Evolutionary conservation across 805 yeast genomes (phyloP), one percentile per base, ranked within the genome.

Genomic region (Pichia deserticola): DNA sequence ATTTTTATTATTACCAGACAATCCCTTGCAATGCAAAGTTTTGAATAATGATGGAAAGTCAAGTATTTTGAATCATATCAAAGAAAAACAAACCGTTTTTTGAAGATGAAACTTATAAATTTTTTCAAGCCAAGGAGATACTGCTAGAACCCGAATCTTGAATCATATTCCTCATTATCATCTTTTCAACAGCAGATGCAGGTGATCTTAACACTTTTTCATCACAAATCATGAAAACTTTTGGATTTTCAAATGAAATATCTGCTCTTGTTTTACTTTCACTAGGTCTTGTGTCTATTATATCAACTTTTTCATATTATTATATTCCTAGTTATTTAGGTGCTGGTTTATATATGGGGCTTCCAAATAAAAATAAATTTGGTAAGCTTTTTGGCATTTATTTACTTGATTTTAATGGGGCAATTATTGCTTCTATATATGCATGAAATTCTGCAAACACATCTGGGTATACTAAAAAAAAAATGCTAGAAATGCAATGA

Each of bases 401-500:
- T 47, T 42, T 66, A 29, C 51, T 60, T 8, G 50, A 57, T 36
- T 60, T 64, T 3, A 62, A 56, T 52, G 60, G 63, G 58, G 62
- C 63, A 25, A 42, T 59, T 27, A 36, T 48, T 13, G 48, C 48
- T 1, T 38, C 36, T 15, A 44, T 51, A n/a, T 65, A 66, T 33
- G 59, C 68, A 9, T 60, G 65, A 51, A 63, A 65, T 6, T 54
- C 57, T 36, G 60, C 71, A 4, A 63, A 67, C 37, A 65, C 71
- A 47, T 69, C 81, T 7, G 81, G 81, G 41, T 69, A 76, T 54
- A 76, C 83, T 9, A 79, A 78, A 60, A 20, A n/a, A 70, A 69
- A 52, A 50, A 73, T 10, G 68, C 73, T 0, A 72, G 79, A 63
- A 75, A 69, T 52, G 76, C 70, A 30, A 55, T 73, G 53, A 63